Conservation (phyloP, 345 rosid genomes). For the rapeseed (Brassica napus) region Da-Ae NC_063451.1:39244501-39245000, state of each 20-base stretch:
- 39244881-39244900: conserved; percentile 52
- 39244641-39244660: conserved; percentile 32
- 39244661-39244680: conserved; percentile 27
- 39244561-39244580: conserved; percentile 92
- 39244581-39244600: conserved; percentile 93
- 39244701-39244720: conserved; percentile 19
- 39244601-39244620: conserved; percentile 74
- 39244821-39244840: conserved; percentile 39
- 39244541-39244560: conserved; percentile 25
- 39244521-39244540: conserved; percentile 10
- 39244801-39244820: conserved; percentile 47
- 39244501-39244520: not conserved
- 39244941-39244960: conserved; percentile 57
- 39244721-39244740: not conserved
- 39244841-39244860: conserved; percentile 32
- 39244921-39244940: conserved; percentile 81
- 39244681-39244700: conserved; percentile 40
- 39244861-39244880: conserved; percentile 29
- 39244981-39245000: conserved; percentile 54
- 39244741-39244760: conserved; percentile 12
- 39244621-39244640: conserved; percentile 48
- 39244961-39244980: conserved; percentile 55
- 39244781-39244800: conserved; percentile 52
- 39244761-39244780: conserved; percentile 49
- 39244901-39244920: conserved; percentile 92